Conservation (phyloP, 2,329 filamentous ascomycete species). For the Rasamsonia emersonii region DNA sequence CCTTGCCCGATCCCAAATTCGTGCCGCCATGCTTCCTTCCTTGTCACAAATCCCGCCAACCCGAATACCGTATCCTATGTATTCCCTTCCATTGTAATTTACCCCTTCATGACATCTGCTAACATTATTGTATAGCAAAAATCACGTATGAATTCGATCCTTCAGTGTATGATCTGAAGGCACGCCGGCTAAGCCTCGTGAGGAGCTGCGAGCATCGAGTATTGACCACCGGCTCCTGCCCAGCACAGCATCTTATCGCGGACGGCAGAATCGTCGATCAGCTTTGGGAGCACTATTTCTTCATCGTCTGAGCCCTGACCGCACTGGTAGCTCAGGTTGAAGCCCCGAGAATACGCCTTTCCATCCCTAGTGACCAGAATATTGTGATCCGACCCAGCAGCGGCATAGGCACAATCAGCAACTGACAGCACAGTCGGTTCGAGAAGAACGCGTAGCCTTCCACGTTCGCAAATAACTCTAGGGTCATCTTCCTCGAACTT, state of each 20-base stretch:
- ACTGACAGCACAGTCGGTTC: conserved; percentile 7
- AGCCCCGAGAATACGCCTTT: conserved; percentile 11
- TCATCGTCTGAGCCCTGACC: conserved; percentile 8
- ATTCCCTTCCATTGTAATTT: too few relatives aligned
- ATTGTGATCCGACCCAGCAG: conserved; percentile 11
- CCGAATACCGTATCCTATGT: too few relatives aligned
- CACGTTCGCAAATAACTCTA: conserved; percentile 6
- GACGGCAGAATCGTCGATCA: conserved; percentile 8
- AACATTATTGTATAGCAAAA: too few relatives aligned
- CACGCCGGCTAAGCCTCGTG: too few relatives aligned
- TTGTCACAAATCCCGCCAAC: too few relatives aligned
- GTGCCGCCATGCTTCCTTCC: too few relatives aligned
- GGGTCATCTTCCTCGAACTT: background rate
- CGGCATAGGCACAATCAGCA: conserved; percentile 1
- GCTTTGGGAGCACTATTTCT: conserved; percentile 7
- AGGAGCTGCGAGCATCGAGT: conserved; percentile 1
- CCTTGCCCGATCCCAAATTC: too few relatives aligned
- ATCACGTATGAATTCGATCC: too few relatives aligned
- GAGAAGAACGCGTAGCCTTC: conserved; percentile 7
- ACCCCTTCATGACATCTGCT: too few relatives aligned
- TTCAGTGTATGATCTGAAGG: too few relatives aligned
- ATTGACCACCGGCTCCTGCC: conserved; percentile 11
- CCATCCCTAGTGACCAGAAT: conserved; percentile 10
- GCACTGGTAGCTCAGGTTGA: conserved; percentile 10
- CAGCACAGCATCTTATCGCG: conserved; percentile 9